Evolutionary conservation across 2,329 filamentous ascomycete species (phyloP), one percentile per base, ranked within the genome.

Genomic region (Fusarium abutilonis): DNA sequence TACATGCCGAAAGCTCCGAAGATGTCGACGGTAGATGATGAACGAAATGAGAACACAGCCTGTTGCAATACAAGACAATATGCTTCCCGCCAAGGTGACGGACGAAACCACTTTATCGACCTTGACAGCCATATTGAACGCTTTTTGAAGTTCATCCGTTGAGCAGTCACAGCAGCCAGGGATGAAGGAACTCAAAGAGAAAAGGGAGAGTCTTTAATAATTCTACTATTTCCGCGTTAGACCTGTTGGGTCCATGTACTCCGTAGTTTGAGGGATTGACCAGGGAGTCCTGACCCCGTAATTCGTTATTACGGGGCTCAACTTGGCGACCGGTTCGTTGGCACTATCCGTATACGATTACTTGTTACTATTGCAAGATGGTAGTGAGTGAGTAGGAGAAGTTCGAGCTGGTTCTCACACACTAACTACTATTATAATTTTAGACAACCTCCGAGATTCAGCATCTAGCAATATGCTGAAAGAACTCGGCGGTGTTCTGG

Each of bases 81-180:
- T 6, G 41, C 65, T 70, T n/a, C 65, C 67, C n/a, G 54, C 57
- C 48, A 70, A 45, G 17, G 67, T 70, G 32, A 70, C 55, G 31
- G 56, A 63, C 7, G 67, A 64, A 31, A 70, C 48, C n/a, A 51
- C 43, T 52, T 45, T 67, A 34, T 63, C 60, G 17, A 56, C 52
- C 44, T 63, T 53, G 6, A 36, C 43, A 38, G 41, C 44, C 64
- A 67, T 67, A 23, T 32, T 60, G 45, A 32, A 21, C 39, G 35
- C 21, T 28, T 21, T 26, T 7, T 23, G 10, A 15, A 14, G 21
- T 19, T 41, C 56, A 60, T 60, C 14, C 9, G 13, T 11, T 10
- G 11, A 13, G 7, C 10, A 60, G 19, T 46, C 47, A 31, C 11
- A 47, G 41, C 10, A 9, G 32, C n/a, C n/a, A n/a, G 28, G 35